Evolutionary conservation across 108 stramenopile species (phyloP), one percentile per base, ranked within the genome.

Genomic region (Nitzschia inconspicua): DNA sequence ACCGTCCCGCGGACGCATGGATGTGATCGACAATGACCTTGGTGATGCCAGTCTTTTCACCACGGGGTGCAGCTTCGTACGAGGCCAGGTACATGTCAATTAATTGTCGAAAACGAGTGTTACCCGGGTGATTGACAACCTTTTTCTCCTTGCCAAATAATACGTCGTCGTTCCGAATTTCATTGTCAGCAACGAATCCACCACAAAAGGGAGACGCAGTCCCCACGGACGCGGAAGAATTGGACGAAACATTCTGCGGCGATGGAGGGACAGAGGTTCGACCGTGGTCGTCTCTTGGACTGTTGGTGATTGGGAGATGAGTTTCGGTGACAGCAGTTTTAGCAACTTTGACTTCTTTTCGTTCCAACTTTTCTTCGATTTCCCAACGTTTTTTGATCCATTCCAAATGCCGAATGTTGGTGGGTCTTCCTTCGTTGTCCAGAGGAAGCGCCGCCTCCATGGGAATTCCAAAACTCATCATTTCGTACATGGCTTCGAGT

Each of bases 61-160:
- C 16, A 29, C 74, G 43, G 5, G 31, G 48, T 23, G 74, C 50
- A 2, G n/a, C 34, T 35, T 51, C 30, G 40, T 75, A 75, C 44
- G 44, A 47, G 2, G n/a, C 7, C 49, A 51, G 28, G 30, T 68
- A 57, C 9, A 48, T 39, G 22, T 60, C 58, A 1, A 68, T 43
- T 13, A 68, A 25, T 0, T 30, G 23, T 10, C 60, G 61, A 47
- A 75, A 68, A 28, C 56, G 42, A 16, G 43, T 47, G 34, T 75
- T 75, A 4, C 67, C 74, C 0, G 46, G 24, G 37, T 68, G 68
- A 26, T 68, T 52, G 8, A 73, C 70, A 47, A 80, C 76, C 20
- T 75, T 41, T n/a, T 79, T 80, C 0, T 84, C 88, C 11, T 84
- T 71, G 5, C 88, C 84, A 35, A 76, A 77, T 16, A 89, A 73